Conservation (phyloP, 331 rosid genomes). For the Malus hybrid region DNA sequence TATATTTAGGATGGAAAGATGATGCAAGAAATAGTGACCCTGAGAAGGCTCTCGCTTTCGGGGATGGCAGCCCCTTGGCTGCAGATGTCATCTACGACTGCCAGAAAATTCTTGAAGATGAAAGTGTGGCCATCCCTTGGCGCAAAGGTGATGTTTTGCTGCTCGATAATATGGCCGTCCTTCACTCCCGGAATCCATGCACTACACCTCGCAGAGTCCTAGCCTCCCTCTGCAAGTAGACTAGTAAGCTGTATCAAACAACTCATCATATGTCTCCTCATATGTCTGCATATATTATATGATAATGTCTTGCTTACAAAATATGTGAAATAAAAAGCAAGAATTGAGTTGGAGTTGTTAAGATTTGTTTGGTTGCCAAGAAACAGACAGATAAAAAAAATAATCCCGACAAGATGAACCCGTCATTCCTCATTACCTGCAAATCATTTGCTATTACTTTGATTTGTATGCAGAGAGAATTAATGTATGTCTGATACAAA, state of each 20-base stretch:
- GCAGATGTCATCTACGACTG: conserved; percentile 50
- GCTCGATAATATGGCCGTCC: conserved; percentile 73
- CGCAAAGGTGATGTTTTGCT: conserved; percentile 58
- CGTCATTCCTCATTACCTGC: too few species aligned
- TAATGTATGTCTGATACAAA: too few species aligned
- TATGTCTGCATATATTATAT: not conserved
- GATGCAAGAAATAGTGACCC: conserved; percentile 54
- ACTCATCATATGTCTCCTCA: too few species aligned
- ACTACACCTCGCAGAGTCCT: conserved; percentile 64
- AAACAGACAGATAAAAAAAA: not conserved
- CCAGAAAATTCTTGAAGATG: conserved; percentile 58
- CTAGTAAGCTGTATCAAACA: too few species aligned
- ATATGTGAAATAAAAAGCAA: conserved; percentile 2
- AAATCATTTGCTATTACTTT: too few species aligned
- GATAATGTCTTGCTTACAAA: not conserved
- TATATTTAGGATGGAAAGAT: conserved; percentile 56
- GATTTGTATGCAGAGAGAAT: too few species aligned
- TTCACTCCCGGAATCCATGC: conserved; percentile 59
- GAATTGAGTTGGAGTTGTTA: not conserved
- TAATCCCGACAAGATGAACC: too few species aligned
- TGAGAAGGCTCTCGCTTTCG: conserved; percentile 60
- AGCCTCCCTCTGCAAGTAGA: conserved; percentile 66
- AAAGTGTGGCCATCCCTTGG: conserved; percentile 73
- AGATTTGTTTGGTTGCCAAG: not conserved
- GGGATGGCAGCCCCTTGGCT: conserved; percentile 55